Conservation (phyloP, 768 basidiomycete species). For the Termitomyces bulborhizus region DNA sequence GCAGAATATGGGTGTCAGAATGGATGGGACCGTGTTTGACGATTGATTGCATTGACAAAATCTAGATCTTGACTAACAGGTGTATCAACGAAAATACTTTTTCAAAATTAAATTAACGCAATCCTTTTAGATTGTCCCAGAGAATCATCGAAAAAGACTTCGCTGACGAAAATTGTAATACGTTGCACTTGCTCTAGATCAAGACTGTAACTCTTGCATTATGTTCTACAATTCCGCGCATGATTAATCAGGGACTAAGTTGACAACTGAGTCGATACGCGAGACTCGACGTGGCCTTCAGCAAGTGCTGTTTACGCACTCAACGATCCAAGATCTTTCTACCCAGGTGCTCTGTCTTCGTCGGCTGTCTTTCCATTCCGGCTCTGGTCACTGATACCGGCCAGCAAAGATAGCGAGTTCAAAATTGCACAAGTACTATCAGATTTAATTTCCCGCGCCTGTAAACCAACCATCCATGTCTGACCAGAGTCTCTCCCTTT, state of each 20-base stretch:
- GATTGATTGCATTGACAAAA: constrained; percentile 17
- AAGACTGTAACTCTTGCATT: too few species aligned
- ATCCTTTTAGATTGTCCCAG: neutral
- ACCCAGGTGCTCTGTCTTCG: neutral
- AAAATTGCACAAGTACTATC: neutral
- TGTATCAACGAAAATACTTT: neutral
- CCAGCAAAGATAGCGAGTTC: neutral
- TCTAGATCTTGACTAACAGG: neutral
- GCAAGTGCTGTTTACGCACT: neutral
- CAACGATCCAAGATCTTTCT: neutral
- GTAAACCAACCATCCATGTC: constrained; percentile 10
- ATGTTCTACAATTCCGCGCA: neutral
- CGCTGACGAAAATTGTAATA: too few species aligned
- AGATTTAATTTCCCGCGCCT: neutral
- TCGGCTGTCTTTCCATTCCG: neutral
- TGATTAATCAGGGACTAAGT: neutral
- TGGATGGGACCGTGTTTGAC: constrained; percentile 69
- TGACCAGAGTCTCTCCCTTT: constrained; percentile 9
- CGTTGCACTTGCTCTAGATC: neutral
- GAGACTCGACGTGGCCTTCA: neutral
- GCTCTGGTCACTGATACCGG: too few species aligned
- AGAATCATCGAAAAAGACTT: neutral
- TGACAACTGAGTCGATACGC: neutral
- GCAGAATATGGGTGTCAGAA: constrained; percentile 78
- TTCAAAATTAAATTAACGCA: neutral